A percentile compares a stretch with the other conserved stretches of the same genome.
These are phyloP conservation scores for Phytomonas sp. DNA, from an alignment of 208 protist genomes.

Conservation along the genomic window DNA sequence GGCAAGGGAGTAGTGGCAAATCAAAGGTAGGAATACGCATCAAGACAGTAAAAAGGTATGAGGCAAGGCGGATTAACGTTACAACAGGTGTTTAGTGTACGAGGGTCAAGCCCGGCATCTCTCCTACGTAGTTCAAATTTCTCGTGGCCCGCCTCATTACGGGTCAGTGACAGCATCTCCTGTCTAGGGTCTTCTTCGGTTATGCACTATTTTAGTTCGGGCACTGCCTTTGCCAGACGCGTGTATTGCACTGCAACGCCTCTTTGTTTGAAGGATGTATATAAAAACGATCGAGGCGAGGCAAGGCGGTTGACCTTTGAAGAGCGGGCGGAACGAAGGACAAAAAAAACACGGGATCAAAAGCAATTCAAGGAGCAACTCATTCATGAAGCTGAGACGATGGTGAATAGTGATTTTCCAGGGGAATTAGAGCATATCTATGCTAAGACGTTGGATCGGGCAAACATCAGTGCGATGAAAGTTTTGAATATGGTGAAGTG, in stretches of 20 bases:
- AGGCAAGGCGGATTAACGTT: neutral
- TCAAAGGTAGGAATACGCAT: neutral
- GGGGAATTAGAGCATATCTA: constrained; percentile 62
- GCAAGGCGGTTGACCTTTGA: constrained; percentile 76
- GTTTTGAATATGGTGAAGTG: constrained; percentile 87
- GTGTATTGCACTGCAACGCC: constrained; percentile 14
- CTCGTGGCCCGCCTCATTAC: neutral
- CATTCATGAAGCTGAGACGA: constrained; percentile 49
- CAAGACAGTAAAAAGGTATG: neutral
- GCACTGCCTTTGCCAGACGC: neutral
- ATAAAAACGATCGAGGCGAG: constrained; percentile 57
- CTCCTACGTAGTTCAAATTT: neutral
- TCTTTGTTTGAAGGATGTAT: constrained; percentile 46
- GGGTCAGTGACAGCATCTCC: neutral
- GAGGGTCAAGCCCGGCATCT: neutral
- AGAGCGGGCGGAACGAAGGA: constrained; percentile 67
- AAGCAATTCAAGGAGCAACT: constrained; percentile 51
- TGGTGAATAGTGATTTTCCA: constrained; percentile 69
- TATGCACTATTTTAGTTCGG: neutral
- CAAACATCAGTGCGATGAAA: constrained; percentile 77
- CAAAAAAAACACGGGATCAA: constrained; percentile 60
- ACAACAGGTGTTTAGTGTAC: neutral
- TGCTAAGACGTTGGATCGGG: constrained; percentile 45
- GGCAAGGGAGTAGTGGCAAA: neutral
- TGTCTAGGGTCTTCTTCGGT: neutral